Evolutionary conservation across 2,329 filamentous ascomycete species (phyloP), one percentile per base, ranked within the genome.

Genomic region (Chrysoporthe austroafricana): DNA sequence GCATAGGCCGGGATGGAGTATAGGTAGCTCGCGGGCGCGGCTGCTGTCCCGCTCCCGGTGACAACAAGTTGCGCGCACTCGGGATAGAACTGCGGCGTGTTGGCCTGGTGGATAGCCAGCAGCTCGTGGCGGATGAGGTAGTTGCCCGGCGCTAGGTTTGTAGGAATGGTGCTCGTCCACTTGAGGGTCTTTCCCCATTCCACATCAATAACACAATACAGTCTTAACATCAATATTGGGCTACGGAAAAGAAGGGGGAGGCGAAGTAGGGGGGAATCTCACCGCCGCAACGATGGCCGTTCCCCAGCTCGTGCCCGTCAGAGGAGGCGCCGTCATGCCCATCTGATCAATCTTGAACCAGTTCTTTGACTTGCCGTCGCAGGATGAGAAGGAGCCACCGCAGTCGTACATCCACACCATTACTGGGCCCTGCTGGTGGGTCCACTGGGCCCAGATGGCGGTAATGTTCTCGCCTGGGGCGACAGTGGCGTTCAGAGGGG

Each of bases 331-430:
- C 46, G 78, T 80, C 67, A 85, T 77, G 46, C 84, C 85, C 74
- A 80, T 79, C 73, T 87, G 80, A 72, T 85, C 83, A 70, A 88
- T 86, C 79, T 87, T 87, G 81, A 87, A 88, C 85, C 85, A 88
- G 64, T 79, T 79, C 72, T 82, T 80, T 42, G 82, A 80, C 61
- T 81, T 82, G 48, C 86, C 85, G 69, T 85, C 81, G 73, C 84
- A 87, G 46, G 79, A 75, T 14, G 75, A 76, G 74, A 86, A 85
- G 62, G 78, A 80, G 46, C 79, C 78, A 3, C 82, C 74, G 75
- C 85, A 87, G 69, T 84, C 82, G 78, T 84, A 85, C 74, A 85
- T 74, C 82, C 82, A 88, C 2, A 88, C 85, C 80, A 87, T 85
- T 52, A 88, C 83, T 18, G 86, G 86, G 1, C 85, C 86, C 73